Evolutionary conservation across 2,329 filamentous ascomycete genomes (phyloP), one percentile per base, ranked within the genome.

Genomic region (Penicillium aurantiogriseum): DNA sequence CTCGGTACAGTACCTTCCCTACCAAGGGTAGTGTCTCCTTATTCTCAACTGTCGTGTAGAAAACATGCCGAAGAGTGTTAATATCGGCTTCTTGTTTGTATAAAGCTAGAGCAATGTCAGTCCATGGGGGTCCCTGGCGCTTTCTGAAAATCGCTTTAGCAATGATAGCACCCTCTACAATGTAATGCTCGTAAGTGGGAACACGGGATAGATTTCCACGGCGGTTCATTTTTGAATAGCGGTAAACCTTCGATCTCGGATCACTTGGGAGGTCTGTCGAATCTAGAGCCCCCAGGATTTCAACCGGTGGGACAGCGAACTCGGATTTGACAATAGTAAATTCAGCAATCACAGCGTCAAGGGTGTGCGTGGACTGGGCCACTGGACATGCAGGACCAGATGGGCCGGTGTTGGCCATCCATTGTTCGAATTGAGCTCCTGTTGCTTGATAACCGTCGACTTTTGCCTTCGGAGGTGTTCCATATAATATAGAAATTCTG

Each of bases 191-290:
- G 45, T 47, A 47, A n/a, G 7, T 0, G 8, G 45, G 11, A 9
- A 23, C 29, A 3, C 6, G 1, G 2, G 0, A 1, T 9, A 4
- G 1, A 0, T 5, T 1, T 2, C 1, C 8, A 21, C 4, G 10
- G 13, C 6, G 13, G 2, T 23, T 2, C 6, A 46, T 5, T 5
- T 1, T 1, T 23, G 29, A 4, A 33, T 2, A 3, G 3, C 19
- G 13, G 19, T 33, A 47, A 6, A 4, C 0, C 2, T 17, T 17
- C 4, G 1, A 1, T 21, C 0, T 31, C 11, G 11, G 3, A 17
- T 33, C 2, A 1, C 0, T 1, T 23, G 45, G 45, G 11, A 36
- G 19, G 9, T 5, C 7, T 10, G 19, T 11, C 5, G 13, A n/a
- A n/a, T 3, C 0, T 13, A 47, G 45, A 25, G 3, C 11, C 5